phyloP scores from a whole-genome alignment of 352 stramenopile genomes.

The Globisporangium splendens region DNA sequence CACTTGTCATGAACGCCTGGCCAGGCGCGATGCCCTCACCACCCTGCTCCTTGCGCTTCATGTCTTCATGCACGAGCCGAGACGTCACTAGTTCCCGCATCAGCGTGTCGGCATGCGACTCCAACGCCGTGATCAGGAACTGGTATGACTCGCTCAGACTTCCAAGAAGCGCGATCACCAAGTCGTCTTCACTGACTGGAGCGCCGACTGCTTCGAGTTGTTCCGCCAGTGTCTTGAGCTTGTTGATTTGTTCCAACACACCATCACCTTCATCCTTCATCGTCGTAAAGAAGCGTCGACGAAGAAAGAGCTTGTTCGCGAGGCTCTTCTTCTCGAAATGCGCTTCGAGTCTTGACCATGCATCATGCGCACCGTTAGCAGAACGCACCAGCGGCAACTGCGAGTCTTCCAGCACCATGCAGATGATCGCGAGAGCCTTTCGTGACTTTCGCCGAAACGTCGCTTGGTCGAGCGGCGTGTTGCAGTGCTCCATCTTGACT shows the following conservation, averaged over 20 bases:
- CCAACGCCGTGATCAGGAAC: conserved; percentile 26
- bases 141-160: conserved; percentile 21
- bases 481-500: conserved; percentile 17
- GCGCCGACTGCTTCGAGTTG: conserved; percentile 14
- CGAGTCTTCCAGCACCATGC: conserved; percentile 9
- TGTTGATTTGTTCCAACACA: conserved; percentile 17
- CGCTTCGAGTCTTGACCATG: conserved; percentile 17
- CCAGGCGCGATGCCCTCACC: neutral
- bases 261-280: conserved; percentile 22
- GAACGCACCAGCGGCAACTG: conserved; percentile 18
- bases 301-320: conserved; percentile 23
- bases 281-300: conserved; percentile 18
- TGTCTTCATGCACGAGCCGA: neutral
- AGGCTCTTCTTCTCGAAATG: conserved; percentile 23
- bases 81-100: conserved; percentile 16
- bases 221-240: conserved; percentile 14
- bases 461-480: conserved; percentile 6
- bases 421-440: conserved; percentile 10
- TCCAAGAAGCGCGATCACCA: conserved; percentile 19
- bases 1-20: neutral
- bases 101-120: conserved; percentile 15
- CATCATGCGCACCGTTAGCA: conserved; percentile 12
- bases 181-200: conserved; percentile 15
- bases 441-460: conserved; percentile 1
- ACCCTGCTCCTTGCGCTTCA: conserved; percentile 1